Base-by-base conservation (phyloP, 306 rosid species). In the Vigna mungo region DNA sequence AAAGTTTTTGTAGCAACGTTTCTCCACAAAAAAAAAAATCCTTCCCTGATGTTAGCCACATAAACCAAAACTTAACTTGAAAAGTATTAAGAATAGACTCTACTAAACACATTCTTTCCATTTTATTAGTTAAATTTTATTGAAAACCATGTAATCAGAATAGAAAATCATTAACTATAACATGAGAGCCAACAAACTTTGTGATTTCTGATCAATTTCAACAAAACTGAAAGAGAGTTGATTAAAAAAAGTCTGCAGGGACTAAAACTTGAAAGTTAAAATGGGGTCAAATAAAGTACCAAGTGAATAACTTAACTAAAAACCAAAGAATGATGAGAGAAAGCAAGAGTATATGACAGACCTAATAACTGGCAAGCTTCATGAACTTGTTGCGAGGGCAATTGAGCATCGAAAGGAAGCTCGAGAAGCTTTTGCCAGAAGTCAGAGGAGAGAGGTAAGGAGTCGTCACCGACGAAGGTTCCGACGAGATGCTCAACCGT, bases 371-470 rank as follows among this genome's bases (percentile, higher is more conserved):
- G 85, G 86, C 93, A 89, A 59, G 97, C 94, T 74, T 89, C 71
- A 23, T 52, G 88, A 78, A 89, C 89, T 36, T 86, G 93, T 75
- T 92, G 44, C n/a, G 89, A 48, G 18, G 87, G 86, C 90, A 89
- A 92, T 32, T 81, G 85, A 9, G 85, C 85, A 55, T 83, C 78
- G 80, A 88, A 87, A 55, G 94, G 89, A 68, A 88, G 89, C 76
- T 92, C 90, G 15, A 89, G 89, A 75, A 92, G 81, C 81, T 92
- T 89, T 77, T 85, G 86, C 97, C 97, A 92, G 91, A 86, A 89
- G 83, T 89, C 97, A 2, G 97, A 92, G 76, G 97, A 88, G 36
- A 89, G 65, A 16, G 97, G 95, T 59, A 85, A 82, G 25, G 95
- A 84, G 80, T 84, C 82, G 56, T 80, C 91, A 25, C 95, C 95